Conservation (phyloP, 495 filamentous ascomycete species). For the Aspergillus wentii region DNA sequence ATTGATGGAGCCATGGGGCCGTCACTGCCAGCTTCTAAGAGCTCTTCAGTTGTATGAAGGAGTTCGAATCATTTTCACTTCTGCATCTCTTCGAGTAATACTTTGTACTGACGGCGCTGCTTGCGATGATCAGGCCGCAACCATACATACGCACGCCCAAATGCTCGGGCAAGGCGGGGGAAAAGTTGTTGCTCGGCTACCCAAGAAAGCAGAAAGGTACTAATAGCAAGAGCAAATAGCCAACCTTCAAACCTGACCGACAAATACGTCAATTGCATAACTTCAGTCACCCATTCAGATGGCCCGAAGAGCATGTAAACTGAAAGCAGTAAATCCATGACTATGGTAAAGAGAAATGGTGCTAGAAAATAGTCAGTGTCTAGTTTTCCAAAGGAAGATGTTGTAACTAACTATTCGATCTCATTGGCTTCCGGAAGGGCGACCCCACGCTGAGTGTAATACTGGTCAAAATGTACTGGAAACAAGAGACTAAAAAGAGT, state of each 20-base stretch:
- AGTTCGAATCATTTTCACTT: slow-evolving; percentile 8
- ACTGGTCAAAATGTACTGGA: slow-evolving; percentile 87
- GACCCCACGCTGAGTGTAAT: slow-evolving; percentile 84
- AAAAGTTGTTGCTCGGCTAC: slow-evolving; percentile 66
- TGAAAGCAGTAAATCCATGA: slow-evolving; percentile 58
- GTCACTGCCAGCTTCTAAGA: no score
- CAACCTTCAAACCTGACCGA: slow-evolving; percentile 65
- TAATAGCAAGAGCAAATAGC: slow-evolving; percentile 60
- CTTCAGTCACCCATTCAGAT: slow-evolving; percentile 54
- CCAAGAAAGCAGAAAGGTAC: slow-evolving; percentile 64
- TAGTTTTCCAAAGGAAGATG: not conserved
- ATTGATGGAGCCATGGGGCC: no score
- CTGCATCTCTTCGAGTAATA: slow-evolving; percentile 69
- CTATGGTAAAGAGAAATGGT: slow-evolving; percentile 77
- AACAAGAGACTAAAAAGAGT: slow-evolving; percentile 85
- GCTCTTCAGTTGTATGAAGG: no score
- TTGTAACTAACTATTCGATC: slow-evolving; percentile 62
- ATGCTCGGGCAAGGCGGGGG: slow-evolving; percentile 58
- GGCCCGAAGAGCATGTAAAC: slow-evolving; percentile 75
- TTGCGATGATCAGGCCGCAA: slow-evolving; percentile 58
- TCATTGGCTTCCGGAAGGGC: slow-evolving; percentile 81
- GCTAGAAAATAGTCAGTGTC: no score
- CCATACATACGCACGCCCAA: slow-evolving; percentile 54
- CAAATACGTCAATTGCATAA: slow-evolving; percentile 86
- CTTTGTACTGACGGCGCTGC: slow-evolving; percentile 82